These are phyloP conservation scores for Colletotrichum higginsianum DNA, from an alignment of 2,329 filamentous ascomycete genomes.

Conservation along the genomic window DNA sequence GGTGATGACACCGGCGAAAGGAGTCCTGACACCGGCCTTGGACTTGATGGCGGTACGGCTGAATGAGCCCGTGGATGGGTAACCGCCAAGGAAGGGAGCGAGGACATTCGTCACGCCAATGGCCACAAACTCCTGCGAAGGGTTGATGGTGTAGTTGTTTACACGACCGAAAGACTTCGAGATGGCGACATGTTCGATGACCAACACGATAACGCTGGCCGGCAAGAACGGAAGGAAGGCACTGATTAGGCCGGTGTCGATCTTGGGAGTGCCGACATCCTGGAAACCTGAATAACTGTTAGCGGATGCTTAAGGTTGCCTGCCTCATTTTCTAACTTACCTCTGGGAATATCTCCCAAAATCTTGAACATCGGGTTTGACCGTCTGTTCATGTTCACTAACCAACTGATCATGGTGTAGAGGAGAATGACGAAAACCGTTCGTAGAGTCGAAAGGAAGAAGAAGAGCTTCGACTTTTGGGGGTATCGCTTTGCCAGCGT, in stretches of 20 bases:
- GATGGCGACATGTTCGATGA: conserved; percentile 97
- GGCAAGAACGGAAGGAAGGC: conserved; percentile 82
- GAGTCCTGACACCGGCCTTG: conserved; percentile 94
- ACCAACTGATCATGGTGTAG: conserved; percentile 92
- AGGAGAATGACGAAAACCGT: conserved; percentile 93
- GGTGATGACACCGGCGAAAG: conserved; percentile 91
- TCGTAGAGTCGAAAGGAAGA: conserved; percentile 92
- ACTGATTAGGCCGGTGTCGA: conserved; percentile 77
- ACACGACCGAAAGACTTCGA: conserved; percentile 96
- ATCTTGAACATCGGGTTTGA: conserved; percentile 80
- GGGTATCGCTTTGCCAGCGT: conserved; percentile 79
- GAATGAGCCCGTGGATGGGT: conserved; percentile 95
- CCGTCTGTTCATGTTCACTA: conserved; percentile 80
- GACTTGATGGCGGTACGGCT: conserved; percentile 97
- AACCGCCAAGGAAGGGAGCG: conserved; percentile 91
- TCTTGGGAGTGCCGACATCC: conserved; percentile 79
- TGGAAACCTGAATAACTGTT: conserved; percentile 74
- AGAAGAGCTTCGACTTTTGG: conserved; percentile 79
- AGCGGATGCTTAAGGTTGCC: not conserved
- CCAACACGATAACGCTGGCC: conserved; percentile 89
- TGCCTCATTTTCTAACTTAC: conserved; percentile 53
- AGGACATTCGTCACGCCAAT: conserved; percentile 93
- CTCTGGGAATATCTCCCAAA: conserved; percentile 83
- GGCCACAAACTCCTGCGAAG: conserved; percentile 95
- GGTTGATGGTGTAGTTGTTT: conserved; percentile 96